Base-by-base conservation (phyloP, 73 alveolate species). In the Urostyla sp. region DNA sequence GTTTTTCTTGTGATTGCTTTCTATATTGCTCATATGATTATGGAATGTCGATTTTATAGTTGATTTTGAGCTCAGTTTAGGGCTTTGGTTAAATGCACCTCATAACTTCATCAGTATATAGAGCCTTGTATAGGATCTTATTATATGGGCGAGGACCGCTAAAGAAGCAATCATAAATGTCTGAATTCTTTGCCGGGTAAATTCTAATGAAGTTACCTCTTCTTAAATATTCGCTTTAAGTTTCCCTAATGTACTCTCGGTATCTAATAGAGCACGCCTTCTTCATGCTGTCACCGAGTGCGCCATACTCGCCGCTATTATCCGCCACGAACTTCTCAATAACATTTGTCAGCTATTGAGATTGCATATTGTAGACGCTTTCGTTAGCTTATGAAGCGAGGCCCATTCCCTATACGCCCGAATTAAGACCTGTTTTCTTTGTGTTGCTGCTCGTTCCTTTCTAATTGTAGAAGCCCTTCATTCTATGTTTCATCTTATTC, bases 181-280 rank as follows among this genome's bases (percentile, higher is more conserved):
- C 79, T 36, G 84, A 26, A 0, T 85, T 85, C 56, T 81, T 72
- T 6, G 88, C 76, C 16, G 94, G 94, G 73, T 37, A 87, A n/a
- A 87, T 87, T 60, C 94, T 81, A 32, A 87, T 56, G 49, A 67
- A 87, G 61, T 87, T 84, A 7, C 90, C 88, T 46, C 38, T 46
- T 59, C 86, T 82, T 36, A 36, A 27, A 27, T 79, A 79, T 43
- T 87, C 94, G 15, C 21, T 23, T 53, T 66, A 30, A 49, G 52
- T 57, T 56, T 73, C 85, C 59, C 84, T 31, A 8, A 46, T 24
- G 43, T 37, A 37, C 4, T 84, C 53, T 51, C 73, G 50, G 30
- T 52, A 44, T 31, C 84, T 82, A 16, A 37, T 43, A 0, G 73
- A 26, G 18, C 43, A 51, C 10, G 56, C 87, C 37, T 56, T 35